Conservation (phyloP, 495 filamentous ascomycete species). For the Trichoderma parareesei region DNA sequence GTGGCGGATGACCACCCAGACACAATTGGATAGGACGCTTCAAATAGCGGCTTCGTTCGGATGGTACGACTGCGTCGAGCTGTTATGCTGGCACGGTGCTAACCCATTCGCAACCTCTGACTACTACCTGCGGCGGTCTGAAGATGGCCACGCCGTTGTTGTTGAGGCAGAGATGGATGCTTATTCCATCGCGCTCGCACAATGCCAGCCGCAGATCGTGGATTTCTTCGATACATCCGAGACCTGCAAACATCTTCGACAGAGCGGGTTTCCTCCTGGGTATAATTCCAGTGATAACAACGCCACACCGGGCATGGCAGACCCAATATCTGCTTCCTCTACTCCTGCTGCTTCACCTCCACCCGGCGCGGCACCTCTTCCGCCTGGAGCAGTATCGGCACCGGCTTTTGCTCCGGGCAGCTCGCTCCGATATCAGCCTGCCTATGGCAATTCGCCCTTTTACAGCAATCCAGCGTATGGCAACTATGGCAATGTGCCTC, state of each 20-base stretch:
- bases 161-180: neutral
- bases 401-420: neutral
- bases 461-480: neutral
- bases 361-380: neutral
- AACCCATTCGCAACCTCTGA: neutral
- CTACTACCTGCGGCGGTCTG: neutral
- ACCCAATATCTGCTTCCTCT: neutral
- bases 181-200: neutral
- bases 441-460: neutral
- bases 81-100: neutral
- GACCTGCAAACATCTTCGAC: neutral
- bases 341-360: neutral
- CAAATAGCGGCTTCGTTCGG: conserved; percentile 1
- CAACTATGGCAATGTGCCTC: neutral
- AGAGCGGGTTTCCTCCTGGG: neutral
- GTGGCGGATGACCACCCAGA: neutral
- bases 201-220: neutral
- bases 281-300: neutral
- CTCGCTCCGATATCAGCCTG: neutral
- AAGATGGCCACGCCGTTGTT: neutral
- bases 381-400: neutral
- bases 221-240: neutral
- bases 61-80: neutral
- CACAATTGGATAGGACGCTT: neutral
- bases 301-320: neutral